Evolutionary conservation across 2,329 filamentous ascomycete genomes (phyloP), one percentile per base, ranked within the genome.

Genomic region (Juglanconis oblonga): DNA sequence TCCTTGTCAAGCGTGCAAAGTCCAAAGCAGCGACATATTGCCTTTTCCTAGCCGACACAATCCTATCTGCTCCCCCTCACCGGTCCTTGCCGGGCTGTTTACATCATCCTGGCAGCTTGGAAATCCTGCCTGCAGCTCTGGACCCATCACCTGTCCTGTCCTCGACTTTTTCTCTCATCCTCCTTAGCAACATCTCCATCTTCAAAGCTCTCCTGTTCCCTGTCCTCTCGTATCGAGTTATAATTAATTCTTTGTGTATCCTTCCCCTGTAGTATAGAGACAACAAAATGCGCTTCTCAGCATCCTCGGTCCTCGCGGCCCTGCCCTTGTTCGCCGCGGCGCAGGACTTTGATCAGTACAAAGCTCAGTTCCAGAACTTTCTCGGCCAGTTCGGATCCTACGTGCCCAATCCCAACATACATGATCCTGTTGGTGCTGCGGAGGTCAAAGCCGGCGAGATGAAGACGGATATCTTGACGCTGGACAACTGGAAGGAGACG

Each of bases 401-500:
- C 62, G 73, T 85, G 56, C 82, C 83, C 52, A 78, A 59, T 11
- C 62, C 62, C 56, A 64, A 47, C 50, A 64, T 51, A 33, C 59
- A 70, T 62, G 73, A 74, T 54, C 71, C 75, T 55, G 70, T 76
- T 13, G 76, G 78, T 63, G 78, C 79, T 36, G 78, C 77, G 49
- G 78, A 78, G 53, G 77, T 80, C 38, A 82, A 81, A 69, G 75
- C 79, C n/a, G 82, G 80, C 2, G 72, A 74, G 50, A 74, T 76
- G 64, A 79, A 81, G 52, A 76, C 88, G 64, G 76, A 83, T 71
- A 72, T 82, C 53, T 72, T 94, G 67, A 87, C 85, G 5, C 78
- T 91, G 59, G 77, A 86, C 65, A 89, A 88, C 80, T 91, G 89
- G 88, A 84, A 87, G 72, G 76, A 87, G 32, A 84, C 86, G 3